Base-by-base conservation (phyloP, 495 filamentous ascomycete genomes). In the Podospora appendiculata region DNA sequence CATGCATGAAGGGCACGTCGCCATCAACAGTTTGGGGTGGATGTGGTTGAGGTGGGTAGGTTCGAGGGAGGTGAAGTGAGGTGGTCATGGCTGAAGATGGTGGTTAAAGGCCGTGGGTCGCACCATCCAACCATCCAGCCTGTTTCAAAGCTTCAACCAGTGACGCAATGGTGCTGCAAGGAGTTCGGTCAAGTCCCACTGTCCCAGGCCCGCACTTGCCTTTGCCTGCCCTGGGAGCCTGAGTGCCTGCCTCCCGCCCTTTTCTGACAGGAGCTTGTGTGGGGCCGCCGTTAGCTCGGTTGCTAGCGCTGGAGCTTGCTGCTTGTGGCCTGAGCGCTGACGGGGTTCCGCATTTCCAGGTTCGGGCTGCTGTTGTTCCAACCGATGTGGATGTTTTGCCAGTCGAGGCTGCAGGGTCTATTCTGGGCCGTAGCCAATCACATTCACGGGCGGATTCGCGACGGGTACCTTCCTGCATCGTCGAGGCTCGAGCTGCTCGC, bases 161-260 rank as follows among this genome's bases (percentile, higher is more conserved):
- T 61, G 61, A 64, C 57, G 61, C 58, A 64, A 64, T 64, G 58
- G 47, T 46, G 32, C n/a, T 51, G n/a, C 41, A 44, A 6, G 32
- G 47, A 40, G 19, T 16, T 6, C 11, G 47, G 19, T 41, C 39
- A 11, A 35, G 41, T 7, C n/a, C n/a, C n/a, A n/a, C n/a, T n/a
- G n/a, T n/a, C n/a, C n/a, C n/a, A n/a, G n/a, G n/a, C n/a, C n/a
- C n/a, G n/a, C n/a, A n/a, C n/a, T n/a, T n/a, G n/a, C n/a, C n/a
- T n/a, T n/a, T n/a, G n/a, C n/a, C n/a, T n/a, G n/a, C n/a, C n/a
- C n/a, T n/a, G n/a, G n/a, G n/a, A n/a, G n/a, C n/a, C n/a, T n/a
- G n/a, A n/a, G n/a, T n/a, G n/a, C n/a, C n/a, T n/a, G n/a, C n/a
- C n/a, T n/a, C n/a, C n/a, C n/a, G n/a, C n/a, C n/a, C n/a, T n/a